These are phyloP conservation scores for Penicillium silybi DNA, from an alignment of 495 filamentous ascomycete species.

Conservation along the genomic window DNA sequence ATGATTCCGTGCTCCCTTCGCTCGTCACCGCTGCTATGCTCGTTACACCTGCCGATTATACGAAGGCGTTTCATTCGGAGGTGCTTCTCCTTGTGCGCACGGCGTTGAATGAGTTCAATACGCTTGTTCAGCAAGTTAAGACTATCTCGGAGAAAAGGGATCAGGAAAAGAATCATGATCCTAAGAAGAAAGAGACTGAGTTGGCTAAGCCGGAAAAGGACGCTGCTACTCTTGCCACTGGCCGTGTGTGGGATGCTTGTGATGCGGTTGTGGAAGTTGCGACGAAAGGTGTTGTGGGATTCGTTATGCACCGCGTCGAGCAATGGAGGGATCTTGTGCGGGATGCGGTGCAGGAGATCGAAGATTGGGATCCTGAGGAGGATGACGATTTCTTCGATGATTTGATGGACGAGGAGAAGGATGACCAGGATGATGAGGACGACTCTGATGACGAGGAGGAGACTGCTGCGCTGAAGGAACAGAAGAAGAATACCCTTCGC, in stretches of 20 bases:
- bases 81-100: slow-evolving; percentile 29
- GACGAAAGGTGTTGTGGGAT: slow-evolving; percentile 59
- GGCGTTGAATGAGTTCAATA: slow-evolving; percentile 35
- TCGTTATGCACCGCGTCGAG: slow-evolving; percentile 58
- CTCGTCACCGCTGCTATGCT: slow-evolving; percentile 65
- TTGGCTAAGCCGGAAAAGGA: slow-evolving; percentile 36
- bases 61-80: slow-evolving; percentile 55
- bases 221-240: slow-evolving; percentile 39
- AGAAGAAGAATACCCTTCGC: slow-evolving; percentile 37
- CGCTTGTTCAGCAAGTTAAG: slow-evolving; percentile 35
- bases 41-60: slow-evolving; percentile 55
- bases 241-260: slow-evolving; percentile 59
- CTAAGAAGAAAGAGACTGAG: slow-evolving; percentile 21
- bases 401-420: slow-evolving; percentile 40
- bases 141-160: slow-evolving; percentile 23
- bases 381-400: slow-evolving; percentile 53
- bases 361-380: slow-evolving; percentile 75
- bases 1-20: slow-evolving; percentile 62
- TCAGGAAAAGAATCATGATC: slow-evolving; percentile 17
- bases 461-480: slow-evolving; percentile 28
- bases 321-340: slow-evolving; percentile 66
- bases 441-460: slow-evolving; percentile 26
- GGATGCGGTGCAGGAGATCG: slow-evolving; percentile 79
- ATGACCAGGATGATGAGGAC: slow-evolving; percentile 33
- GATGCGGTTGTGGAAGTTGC: slow-evolving; percentile 62